Evolutionary conservation across 331 rosid genomes (phyloP), one percentile per base, ranked within the genome.

Genomic region (Cydonia oblonga): DNA sequence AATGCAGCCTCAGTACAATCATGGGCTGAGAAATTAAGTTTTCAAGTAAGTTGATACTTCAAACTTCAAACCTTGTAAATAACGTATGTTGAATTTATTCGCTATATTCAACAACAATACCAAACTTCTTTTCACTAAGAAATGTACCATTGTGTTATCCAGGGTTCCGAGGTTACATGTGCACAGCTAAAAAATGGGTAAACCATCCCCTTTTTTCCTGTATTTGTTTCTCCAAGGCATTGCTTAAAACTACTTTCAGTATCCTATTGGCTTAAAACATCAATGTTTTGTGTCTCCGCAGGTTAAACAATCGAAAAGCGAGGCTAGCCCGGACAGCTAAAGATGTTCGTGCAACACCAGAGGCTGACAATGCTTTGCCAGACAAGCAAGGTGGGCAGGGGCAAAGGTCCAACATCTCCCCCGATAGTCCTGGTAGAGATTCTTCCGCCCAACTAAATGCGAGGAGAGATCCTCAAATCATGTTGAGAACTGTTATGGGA

Each of bases 251-350:
- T 5, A 16, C n/a, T 46, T 16, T 46, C 6, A 46, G n/a, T 3
- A 9, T 18, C 32, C 3, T 18, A 40, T 18, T 71, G 28, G 40
- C 40, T 35, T 35, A 30, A 74, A 72, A 29, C 26, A 22, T 4
- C 11, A 26, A 62, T 54, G 74, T 16, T 70, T 30, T 71, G 20
- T 67, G 46, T 76, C 40, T 35, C 12, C 40, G 56, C 86, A 93
- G 97, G 98, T 83, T 93, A 86, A 93, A 93, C 79, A 93, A 93
- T 73, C 87, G 98, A 77, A 89, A 93, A 74, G 98, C 98, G 18
- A 91, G 89, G 88, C 86, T 93, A 51, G 98, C 97, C 58, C 96
- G 93, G 23, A 82, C 95, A 1, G 96, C 90, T 53, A 87, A 76
- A 74, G 97, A 93, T 75, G 84, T 82, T 70, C 93, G 83, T 28